phyloP scores from a whole-genome alignment of 805 yeast species.

The Hemisphaericaspora nanyangensis region DNA sequence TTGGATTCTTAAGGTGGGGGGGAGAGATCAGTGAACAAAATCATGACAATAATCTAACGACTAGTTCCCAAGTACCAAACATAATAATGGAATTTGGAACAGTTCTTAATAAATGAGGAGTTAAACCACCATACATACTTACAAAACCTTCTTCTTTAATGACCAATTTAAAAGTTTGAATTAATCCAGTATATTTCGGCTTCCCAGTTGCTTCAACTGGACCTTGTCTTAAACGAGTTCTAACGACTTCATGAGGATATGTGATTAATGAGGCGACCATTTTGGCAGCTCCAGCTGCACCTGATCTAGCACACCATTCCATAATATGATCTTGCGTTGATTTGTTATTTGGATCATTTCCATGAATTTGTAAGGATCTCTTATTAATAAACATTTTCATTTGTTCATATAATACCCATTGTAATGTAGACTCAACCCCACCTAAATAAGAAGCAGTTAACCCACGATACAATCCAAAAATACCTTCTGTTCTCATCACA shows the following conservation, averaged over 20 bases:
- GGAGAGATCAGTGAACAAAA: background rate
- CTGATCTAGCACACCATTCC: constrained; percentile 95
- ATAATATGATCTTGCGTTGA: constrained; percentile 59
- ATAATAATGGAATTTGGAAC: constrained; percentile 97
- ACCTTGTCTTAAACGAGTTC: constrained; percentile 94
- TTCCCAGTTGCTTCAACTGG: constrained; percentile 71
- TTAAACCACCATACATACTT: constrained; percentile 95
- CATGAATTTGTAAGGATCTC: constrained; percentile 40
- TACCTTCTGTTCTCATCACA: constrained; percentile 73
- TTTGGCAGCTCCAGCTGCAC: constrained; percentile 96
- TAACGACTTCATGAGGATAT: constrained; percentile 95
- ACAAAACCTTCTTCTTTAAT: constrained; percentile 88
- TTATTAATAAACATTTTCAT: constrained; percentile 70
- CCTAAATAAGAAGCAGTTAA: constrained; percentile 92
- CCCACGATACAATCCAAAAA: constrained; percentile 81
- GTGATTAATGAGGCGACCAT: constrained; percentile 88
- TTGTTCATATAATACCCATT: constrained; percentile 96
- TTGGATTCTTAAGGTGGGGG: too few species aligned
- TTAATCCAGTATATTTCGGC: constrained; percentile 83
- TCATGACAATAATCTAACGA: constrained; percentile 31
- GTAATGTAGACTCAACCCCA: constrained; percentile 86
- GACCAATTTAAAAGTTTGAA: constrained; percentile 83
- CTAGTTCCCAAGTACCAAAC: constrained; percentile 98
- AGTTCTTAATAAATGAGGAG: constrained; percentile 94
- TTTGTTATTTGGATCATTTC: constrained; percentile 22